phyloP scores from a whole-genome alignment of 495 filamentous ascomycete genomes.

The Podospora conica region DNA sequence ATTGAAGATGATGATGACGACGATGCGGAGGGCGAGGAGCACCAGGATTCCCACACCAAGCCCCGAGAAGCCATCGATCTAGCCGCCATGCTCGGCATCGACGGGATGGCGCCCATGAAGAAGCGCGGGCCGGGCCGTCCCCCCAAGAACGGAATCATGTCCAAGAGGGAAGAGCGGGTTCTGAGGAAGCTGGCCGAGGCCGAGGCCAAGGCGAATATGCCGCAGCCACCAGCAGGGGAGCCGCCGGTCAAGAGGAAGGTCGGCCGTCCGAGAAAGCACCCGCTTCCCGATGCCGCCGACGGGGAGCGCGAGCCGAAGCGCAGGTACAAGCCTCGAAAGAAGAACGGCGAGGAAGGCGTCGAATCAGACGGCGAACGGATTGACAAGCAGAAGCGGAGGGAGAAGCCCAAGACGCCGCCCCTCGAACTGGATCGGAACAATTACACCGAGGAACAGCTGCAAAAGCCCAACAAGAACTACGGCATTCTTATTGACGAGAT shows the following conservation, averaged over 20 bases:
- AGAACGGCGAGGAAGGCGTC: slow-evolving; percentile 42
- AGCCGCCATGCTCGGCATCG: slow-evolving; percentile 24
- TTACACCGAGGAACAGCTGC: slow-evolving; percentile 76
- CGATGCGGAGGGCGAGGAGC: slow-evolving; percentile 1
- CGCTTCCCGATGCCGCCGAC: slow-evolving; percentile 47
- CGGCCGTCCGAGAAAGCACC: slow-evolving; percentile 50
- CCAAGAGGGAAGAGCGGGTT: slow-evolving; percentile 69
- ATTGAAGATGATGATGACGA: slow-evolving; percentile 38
- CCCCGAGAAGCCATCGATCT: slow-evolving; percentile 32
- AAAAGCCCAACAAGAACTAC: slow-evolving; percentile 81
- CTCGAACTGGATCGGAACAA: slow-evolving; percentile 60
- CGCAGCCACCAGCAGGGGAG: slow-evolving; percentile 39
- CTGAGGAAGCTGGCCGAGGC: slow-evolving; percentile 58
- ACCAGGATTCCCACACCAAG: slow-evolving; percentile 21
- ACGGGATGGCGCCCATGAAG: slow-evolving; percentile 44
- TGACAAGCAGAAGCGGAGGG: slow-evolving; percentile 51
- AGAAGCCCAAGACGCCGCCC: slow-evolving; percentile 56
- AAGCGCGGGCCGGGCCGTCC: slow-evolving; percentile 81
- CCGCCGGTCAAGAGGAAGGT: slow-evolving; percentile 54
- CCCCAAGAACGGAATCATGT: slow-evolving; percentile 90
- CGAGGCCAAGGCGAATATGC: slow-evolving; percentile 42
- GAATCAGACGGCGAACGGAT: slow-evolving; percentile 43
- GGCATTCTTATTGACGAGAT: slow-evolving; percentile 88
- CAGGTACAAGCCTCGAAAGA: slow-evolving; percentile 74
- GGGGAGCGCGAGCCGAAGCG: slow-evolving; percentile 61